These are phyloP conservation scores for Aspergillus sclerotioniger DNA, from an alignment of 495 filamentous ascomycete species.

Conservation along the genomic window DNA sequence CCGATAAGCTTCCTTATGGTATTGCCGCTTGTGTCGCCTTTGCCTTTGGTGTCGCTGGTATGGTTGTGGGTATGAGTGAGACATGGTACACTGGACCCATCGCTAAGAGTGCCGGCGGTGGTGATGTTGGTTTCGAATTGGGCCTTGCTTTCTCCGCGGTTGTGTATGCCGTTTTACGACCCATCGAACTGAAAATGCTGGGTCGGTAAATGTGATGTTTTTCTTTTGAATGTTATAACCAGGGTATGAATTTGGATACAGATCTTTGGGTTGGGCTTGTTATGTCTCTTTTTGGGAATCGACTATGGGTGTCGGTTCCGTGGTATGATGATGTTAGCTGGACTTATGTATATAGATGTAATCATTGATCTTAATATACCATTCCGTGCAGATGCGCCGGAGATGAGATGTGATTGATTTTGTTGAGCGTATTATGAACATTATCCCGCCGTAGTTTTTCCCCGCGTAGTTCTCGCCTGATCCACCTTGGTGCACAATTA, in stretches of 20 bases:
- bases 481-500: too few species aligned
- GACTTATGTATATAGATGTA: constrained; percentile 1
- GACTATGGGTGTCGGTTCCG: background rate
- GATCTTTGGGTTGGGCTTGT: background rate
- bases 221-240: background rate
- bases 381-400: background rate
- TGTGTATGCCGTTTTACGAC: constrained; percentile 33
- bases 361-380: background rate
- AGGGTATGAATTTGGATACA: background rate
- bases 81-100: constrained; percentile 74
- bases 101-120: constrained; percentile 64
- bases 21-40: constrained; percentile 68
- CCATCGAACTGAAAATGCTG: constrained; percentile 35
- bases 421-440: too few species aligned
- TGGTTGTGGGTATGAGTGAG: constrained; percentile 76
- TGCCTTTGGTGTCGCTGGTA: constrained; percentile 66
- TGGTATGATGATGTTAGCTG: background rate
- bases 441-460: too few species aligned
- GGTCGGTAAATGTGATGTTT: constrained; percentile 29
- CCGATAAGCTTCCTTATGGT: constrained; percentile 63
- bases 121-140: constrained; percentile 76
- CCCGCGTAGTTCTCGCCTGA: too few species aligned
- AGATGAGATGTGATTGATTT: background rate
- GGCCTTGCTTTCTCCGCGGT: constrained; percentile 43
- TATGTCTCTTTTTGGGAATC: background rate